A percentile compares a stretch with the other conserved stretches of the same genome.
Conservation (phyloP, 306 rosid genomes). For the Vachellia collinsii region DNA sequence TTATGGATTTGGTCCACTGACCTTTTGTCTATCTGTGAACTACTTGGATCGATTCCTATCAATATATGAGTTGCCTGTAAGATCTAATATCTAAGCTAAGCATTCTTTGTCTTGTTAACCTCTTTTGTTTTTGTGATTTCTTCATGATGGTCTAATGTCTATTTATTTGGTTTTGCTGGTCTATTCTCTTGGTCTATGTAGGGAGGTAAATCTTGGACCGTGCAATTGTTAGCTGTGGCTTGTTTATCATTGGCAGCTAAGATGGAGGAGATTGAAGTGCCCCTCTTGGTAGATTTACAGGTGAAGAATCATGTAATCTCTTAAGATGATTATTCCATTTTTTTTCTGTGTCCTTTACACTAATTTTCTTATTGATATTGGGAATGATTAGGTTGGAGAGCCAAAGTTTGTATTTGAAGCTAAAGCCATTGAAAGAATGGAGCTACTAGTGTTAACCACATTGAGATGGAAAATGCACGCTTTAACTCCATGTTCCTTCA, state of each 20-base stretch:
- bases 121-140: slow-evolving; percentile 34
- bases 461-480: slow-evolving; percentile 87
- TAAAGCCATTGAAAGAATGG: slow-evolving; percentile 78
- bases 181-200: slow-evolving; percentile 37
- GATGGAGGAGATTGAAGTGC: slow-evolving; percentile 78
- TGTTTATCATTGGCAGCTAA: slow-evolving; percentile 84
- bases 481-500: slow-evolving; percentile 75
- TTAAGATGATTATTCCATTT: slow-evolving; percentile 23
- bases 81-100: slow-evolving; percentile 35
- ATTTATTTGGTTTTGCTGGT: slow-evolving; percentile 31
- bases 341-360: slow-evolving; percentile 12
- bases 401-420: slow-evolving; percentile 81
- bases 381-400: slow-evolving; percentile 68
- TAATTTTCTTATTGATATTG: slow-evolving; percentile 23
- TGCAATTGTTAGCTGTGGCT: slow-evolving; percentile 82
- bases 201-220: slow-evolving; percentile 73
- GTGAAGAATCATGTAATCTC: slow-evolving; percentile 43
- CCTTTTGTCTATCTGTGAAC: slow-evolving; percentile 75
- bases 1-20: slow-evolving; percentile 72
- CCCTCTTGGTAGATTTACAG: slow-evolving; percentile 78
- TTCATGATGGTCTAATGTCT: slow-evolving; percentile 14
- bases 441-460: slow-evolving; percentile 70
- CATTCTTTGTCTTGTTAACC: slow-evolving; percentile 23
- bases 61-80: slow-evolving; percentile 65
- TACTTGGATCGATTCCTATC: slow-evolving; percentile 96